These are phyloP conservation scores for Fagus crenata DNA, from an alignment of 306 rosid species.

Conservation along the genomic window DNA sequence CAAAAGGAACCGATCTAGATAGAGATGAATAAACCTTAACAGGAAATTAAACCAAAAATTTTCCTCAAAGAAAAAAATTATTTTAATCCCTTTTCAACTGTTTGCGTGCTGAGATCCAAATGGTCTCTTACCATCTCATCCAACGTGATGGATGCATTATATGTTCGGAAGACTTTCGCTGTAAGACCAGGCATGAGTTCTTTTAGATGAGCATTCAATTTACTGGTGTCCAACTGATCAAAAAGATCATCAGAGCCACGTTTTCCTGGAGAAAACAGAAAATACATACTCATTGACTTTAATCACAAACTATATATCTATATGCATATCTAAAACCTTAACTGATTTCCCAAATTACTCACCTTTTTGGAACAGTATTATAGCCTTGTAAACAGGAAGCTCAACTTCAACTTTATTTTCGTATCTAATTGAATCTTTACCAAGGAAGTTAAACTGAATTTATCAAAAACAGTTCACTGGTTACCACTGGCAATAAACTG, in stretches of 20 bases:
- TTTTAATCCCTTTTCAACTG: too few species aligned
- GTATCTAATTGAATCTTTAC: slow-evolving; percentile 97
- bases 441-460: slow-evolving; percentile 94
- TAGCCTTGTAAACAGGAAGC: slow-evolving; percentile 88
- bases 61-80: too few species aligned
- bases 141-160: slow-evolving; percentile 88
- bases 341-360: slow-evolving; percentile 29
- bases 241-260: slow-evolving; percentile 73
- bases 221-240: slow-evolving; percentile 82
- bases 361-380: slow-evolving; percentile 80
- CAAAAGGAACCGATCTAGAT: neutral
- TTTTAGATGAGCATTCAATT: slow-evolving; percentile 89
- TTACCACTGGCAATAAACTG: slow-evolving; percentile 27
- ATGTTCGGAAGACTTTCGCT: slow-evolving; percentile 97
- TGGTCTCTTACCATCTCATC: slow-evolving; percentile 67
- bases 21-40: neutral
- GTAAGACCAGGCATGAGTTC: slow-evolving; percentile 98
- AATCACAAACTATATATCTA: slow-evolving; percentile 8
- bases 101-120: slow-evolving; percentile 3
- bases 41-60: neutral
- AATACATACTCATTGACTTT: slow-evolving; percentile 20
- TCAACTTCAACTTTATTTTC: slow-evolving; percentile 92
- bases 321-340: neutral
- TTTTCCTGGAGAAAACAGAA: slow-evolving; percentile 57
- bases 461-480: slow-evolving; percentile 29